A percentile compares a stretch with the other conserved stretches of the same genome.
Conservation (phyloP, 2,329 filamentous ascomycete species). For the Coniosporium tulheliwenetii region DNA sequence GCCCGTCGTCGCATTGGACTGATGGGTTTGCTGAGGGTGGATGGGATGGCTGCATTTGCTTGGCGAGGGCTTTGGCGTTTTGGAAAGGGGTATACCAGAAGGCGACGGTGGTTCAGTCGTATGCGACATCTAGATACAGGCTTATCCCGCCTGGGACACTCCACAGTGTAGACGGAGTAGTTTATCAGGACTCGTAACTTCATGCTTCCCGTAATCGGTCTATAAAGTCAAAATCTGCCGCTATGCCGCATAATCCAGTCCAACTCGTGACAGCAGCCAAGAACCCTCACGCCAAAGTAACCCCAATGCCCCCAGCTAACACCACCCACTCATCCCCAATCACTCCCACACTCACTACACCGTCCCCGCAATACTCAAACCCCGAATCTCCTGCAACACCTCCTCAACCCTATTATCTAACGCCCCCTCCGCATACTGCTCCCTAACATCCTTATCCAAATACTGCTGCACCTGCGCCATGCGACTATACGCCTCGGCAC, state of each 20-base stretch:
- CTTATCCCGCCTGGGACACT: too few relatives aligned
- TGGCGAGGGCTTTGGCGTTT: too few relatives aligned
- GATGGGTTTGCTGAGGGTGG: too few relatives aligned
- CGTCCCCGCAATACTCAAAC: conserved; percentile 80
- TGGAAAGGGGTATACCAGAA: too few relatives aligned
- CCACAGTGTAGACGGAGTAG: too few relatives aligned
- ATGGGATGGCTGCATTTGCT: too few relatives aligned
- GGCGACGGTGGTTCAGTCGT: too few relatives aligned
- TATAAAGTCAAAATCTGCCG: too few relatives aligned
- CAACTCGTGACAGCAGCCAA: neutral
- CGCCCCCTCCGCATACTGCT: conserved; percentile 89
- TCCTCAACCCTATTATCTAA: conserved; percentile 86
- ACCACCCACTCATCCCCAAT: neutral
- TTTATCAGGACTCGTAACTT: too few relatives aligned
- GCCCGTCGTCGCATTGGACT: neutral
- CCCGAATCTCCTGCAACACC: conserved; percentile 90
- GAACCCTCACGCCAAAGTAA: neutral
- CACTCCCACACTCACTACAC: conserved; percentile 24
- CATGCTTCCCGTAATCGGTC: too few relatives aligned
- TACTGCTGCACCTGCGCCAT: conserved; percentile 99
- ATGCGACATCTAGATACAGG: too few relatives aligned
- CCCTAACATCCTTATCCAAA: conserved; percentile 83
- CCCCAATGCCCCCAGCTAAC: too few relatives aligned
- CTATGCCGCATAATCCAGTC: neutral
- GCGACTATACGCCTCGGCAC: conserved; percentile 87